phyloP scores from a whole-genome alignment of 208 protist species.

The Leishmania tropica region DNA sequence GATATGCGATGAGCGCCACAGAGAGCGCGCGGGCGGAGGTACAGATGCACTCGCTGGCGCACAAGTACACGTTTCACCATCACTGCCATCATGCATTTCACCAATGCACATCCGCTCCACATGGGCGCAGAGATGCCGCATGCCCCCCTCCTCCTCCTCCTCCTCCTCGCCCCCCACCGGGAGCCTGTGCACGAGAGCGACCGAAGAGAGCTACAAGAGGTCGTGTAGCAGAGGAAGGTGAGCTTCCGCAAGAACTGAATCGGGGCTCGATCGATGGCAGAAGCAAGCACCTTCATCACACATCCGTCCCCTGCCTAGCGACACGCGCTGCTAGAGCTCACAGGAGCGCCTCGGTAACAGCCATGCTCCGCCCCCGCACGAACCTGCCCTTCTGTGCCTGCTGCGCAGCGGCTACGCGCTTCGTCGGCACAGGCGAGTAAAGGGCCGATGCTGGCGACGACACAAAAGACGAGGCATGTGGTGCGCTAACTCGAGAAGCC shows the following conservation, averaged over 20 bases:
- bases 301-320: background rate
- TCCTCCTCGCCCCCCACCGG: background rate
- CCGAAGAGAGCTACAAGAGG: background rate
- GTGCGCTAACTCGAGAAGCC: background rate
- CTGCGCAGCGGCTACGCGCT: conserved; percentile 3
- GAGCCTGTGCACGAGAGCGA: background rate
- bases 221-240: too few species aligned
- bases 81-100: background rate
- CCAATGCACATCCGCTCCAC: background rate
- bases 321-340: background rate
- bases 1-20: background rate
- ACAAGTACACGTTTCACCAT: background rate
- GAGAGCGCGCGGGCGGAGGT: background rate
- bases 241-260: background rate
- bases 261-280: background rate
- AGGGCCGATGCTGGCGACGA: background rate
- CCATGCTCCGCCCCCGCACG: background rate
- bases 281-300: background rate
- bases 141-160: background rate
- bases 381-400: conserved; percentile 10
- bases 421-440: background rate
- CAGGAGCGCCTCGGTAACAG: background rate
- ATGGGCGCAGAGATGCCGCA: background rate
- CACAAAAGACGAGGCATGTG: background rate
- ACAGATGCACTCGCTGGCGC: background rate